Percentiles rank a stretch among this genome's conserved stretches.
phyloP scores from a whole-genome alignment of 352 stramenopile species.

The Thraustochytrium striatum region DNA sequence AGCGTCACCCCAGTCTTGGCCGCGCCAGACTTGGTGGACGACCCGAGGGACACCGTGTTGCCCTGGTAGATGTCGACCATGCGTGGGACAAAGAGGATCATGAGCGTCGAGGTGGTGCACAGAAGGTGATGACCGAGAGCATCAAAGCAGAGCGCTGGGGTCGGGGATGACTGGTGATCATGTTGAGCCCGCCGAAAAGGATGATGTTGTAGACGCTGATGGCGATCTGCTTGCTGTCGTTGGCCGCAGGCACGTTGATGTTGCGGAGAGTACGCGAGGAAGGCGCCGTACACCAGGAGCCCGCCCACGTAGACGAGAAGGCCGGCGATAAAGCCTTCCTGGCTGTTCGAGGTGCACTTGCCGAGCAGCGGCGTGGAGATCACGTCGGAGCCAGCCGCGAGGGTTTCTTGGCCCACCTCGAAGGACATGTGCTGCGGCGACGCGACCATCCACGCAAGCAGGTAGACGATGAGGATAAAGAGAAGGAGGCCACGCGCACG shows the following conservation, averaged over 20 bases:
- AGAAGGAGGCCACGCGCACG: no score
- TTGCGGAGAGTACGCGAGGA: background rate
- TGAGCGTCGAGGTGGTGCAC: background rate
- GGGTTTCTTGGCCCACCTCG: background rate
- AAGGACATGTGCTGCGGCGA: background rate
- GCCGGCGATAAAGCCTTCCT: background rate
- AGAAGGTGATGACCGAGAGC: no score
- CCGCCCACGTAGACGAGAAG: background rate
- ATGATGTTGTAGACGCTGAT: no score
- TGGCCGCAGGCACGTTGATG: no score
- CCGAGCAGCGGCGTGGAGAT: background rate
- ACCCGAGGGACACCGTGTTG: background rate
- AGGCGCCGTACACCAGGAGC: background rate
- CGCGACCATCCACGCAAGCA: background rate
- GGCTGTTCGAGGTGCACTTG: background rate
- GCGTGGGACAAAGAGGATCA: background rate
- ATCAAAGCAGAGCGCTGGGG: no score
- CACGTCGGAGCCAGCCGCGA: background rate
- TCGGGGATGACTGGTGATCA: no score
- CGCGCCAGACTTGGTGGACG: background rate
- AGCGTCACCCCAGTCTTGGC: background rate
- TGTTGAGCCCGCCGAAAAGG: no score
- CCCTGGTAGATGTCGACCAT: background rate
- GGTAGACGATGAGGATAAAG: no score
- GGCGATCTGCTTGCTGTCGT: no score